Evolutionary conservation across 768 basidiomycete genomes (phyloP), one percentile per base, ranked within the genome.

Genomic region (Agaricus bisporus): DNA sequence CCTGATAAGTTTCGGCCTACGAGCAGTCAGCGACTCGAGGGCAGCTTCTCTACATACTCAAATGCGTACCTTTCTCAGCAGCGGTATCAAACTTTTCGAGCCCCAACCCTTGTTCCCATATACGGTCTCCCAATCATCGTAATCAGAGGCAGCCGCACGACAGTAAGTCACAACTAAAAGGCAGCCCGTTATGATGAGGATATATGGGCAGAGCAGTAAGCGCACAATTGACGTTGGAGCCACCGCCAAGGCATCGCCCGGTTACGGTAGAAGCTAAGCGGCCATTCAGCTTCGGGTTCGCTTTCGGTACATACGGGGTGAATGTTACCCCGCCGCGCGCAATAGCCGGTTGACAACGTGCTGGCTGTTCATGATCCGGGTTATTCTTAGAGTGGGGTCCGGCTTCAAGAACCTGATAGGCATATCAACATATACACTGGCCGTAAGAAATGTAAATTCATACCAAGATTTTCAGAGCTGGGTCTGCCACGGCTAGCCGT

Each of bases 101-200:
- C 81, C 71, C 85, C 85, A 87, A 1, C 83, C 85, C 1, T 74
- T 64, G 60, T 85, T 85, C 4, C 70, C 71, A 22, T 78, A 64
- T 2, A 69, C 62, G 1, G 55, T 66, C 60, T 78, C 76, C 85
- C 84, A 86, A 47, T 80, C 79, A 57, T 87, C 81, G 81, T 76
- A 22, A 22, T 22, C 22, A 22, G 22, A 22, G 22, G 22, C 22
- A 22, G 22, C 22, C 22, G 81, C 77, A 22, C 85, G 76, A 0
- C 74, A 78, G 56, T 85, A 86, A 71, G 79, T 72, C 62, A 73
- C 72, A 55, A 76, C 76, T 78, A 42, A 17, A 37, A 5, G 8
- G 42, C 25, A 10, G 22, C 44, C 20, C 20, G 6, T 36, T 36
- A 26, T 39, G 29, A 18, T 38, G 18, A 49, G 26, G 5, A 9